Evolutionary conservation across 2,329 filamentous ascomycete species (phyloP).

Genomic region (Aspergillus latus): DNA sequence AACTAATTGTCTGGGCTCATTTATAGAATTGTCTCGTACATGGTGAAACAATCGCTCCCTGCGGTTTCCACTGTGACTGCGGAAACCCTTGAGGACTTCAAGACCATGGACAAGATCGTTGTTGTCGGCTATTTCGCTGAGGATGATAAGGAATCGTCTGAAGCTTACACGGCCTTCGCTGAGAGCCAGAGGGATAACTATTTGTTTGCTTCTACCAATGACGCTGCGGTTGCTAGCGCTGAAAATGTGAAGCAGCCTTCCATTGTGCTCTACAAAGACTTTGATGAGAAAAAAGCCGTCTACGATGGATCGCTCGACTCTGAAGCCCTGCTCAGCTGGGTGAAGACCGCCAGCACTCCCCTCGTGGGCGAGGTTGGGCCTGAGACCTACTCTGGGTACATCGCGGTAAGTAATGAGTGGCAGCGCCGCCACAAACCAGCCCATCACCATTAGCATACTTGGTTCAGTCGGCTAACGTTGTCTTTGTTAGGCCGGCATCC

Average conservation of each 20-base stretch:
- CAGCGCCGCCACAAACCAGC: too few relatives aligned
- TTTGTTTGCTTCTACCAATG: slow-evolving; percentile 86
- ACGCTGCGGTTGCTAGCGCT: slow-evolving; percentile 79
- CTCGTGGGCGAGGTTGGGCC: slow-evolving; percentile 94
- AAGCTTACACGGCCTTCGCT: slow-evolving; percentile 73
- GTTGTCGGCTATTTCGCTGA: slow-evolving; percentile 82
- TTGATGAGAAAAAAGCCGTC: slow-evolving; percentile 90
- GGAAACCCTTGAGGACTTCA: slow-evolving; percentile 90
- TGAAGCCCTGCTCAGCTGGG: slow-evolving; percentile 77
- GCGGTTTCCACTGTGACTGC: slow-evolving; percentile 80
- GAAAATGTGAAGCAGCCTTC: slow-evolving; percentile 86
- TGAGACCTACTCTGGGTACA: slow-evolving; percentile 94
- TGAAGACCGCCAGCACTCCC: slow-evolving; percentile 80
- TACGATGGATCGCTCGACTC: slow-evolving; percentile 79
- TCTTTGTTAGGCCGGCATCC: slow-evolving; percentile 66
- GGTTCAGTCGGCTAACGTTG: background rate
- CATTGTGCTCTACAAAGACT: slow-evolving; percentile 93
- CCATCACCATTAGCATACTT: too few relatives aligned
- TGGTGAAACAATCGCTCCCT: slow-evolving; percentile 96
- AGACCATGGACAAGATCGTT: slow-evolving; percentile 96
- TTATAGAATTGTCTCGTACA: slow-evolving; percentile 71
- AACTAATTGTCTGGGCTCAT: slow-evolving; percentile 22
- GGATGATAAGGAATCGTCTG: slow-evolving; percentile 79
- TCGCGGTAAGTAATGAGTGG: slow-evolving; percentile 59
- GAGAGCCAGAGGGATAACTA: slow-evolving; percentile 82